Evolutionary conservation across 495 filamentous ascomycete genomes (phyloP), one percentile per base, ranked within the genome.

Genomic region (Neurospora sp.): DNA sequence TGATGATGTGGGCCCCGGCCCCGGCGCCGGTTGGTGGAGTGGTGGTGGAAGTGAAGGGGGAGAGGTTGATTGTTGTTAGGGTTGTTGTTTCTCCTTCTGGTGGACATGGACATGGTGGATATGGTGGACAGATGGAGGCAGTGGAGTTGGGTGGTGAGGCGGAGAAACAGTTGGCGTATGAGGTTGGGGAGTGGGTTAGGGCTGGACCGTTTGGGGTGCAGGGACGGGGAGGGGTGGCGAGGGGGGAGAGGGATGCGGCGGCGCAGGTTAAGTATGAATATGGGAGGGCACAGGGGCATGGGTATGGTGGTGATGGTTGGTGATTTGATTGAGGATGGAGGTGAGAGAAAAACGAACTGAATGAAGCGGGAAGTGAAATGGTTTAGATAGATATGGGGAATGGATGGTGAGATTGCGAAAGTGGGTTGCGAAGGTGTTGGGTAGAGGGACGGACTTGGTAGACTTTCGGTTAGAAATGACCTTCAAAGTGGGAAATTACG

Each of bases 181-280:
- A 96, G 84, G 89, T 96, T 76, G 85, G 90, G 37, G 93, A 96
- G 80, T 94, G 90, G 86, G 87, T 96, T 72, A 87, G 87, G 14
- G 78, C 72, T 3, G 82, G 80, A 17, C 79, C 76, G 22, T 85
- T 83, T 70, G 75, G 65, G 73, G 72, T 70, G 39, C 75, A 75
- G 0, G 68, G 74, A 53, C 14, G 40, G 40, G 61, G 65, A 41
- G 40, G 69, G 39, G 27, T 74, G 70, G 74, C 22, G 53, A 41
- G n/a, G 22, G 61, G 41, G 40, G 38, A 39, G 45, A 70, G 48
- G 16, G 35, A 37, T 0, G 0, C 4, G 35, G 6, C 5, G 35
- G 27, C 2, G 17, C 42, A n/a, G 42, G 68, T n/a, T 48, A 39
- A 14, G 9, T 39, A 70, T 72, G 74, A 70, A 40, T 14, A 37